A percentile compares a stretch with the other conserved stretches of the same genome.
Evolutionary conservation across 176 grass and related monocot species (phyloP).

Genomic region (Carex cristatella): DNA sequence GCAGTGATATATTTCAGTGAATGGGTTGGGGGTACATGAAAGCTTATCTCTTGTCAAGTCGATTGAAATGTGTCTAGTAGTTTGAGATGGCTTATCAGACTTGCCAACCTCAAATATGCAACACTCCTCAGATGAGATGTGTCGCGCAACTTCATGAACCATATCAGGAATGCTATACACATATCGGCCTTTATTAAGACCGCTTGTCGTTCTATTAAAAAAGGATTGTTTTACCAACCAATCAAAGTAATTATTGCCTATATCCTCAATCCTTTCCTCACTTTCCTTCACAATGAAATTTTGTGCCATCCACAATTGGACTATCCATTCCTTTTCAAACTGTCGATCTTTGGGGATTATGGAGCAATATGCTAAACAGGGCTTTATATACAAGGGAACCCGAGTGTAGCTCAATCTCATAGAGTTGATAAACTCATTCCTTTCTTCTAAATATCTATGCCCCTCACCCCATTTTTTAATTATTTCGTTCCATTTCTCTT

Average conservation of each 20-base stretch:
- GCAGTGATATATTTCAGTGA: neutral
- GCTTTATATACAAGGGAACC: slow-evolving; percentile 33
- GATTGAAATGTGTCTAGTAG: slow-evolving; percentile 27
- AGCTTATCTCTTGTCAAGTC: neutral
- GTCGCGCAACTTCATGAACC: neutral
- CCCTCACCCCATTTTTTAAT: neutral
- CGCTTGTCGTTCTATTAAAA: neutral
- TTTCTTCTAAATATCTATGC: neutral
- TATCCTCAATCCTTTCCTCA: slow-evolving; percentile 16
- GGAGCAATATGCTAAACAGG: slow-evolving; percentile 39
- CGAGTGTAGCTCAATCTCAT: slow-evolving; percentile 26
- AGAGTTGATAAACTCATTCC: neutral
- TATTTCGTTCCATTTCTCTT: slow-evolving; percentile 26
- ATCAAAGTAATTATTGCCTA: slow-evolving; percentile 22
- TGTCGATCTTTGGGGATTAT: slow-evolving; percentile 18
- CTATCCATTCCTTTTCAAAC: slow-evolving; percentile 39
- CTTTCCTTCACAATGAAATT: slow-evolving; percentile 14
- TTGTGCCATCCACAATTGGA: slow-evolving; percentile 50
- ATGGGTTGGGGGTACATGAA: neutral
- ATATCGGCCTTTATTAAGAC: neutral
- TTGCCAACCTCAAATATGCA: slow-evolving; percentile 10
- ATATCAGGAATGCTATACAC: slow-evolving; percentile 21
- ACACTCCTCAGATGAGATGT: slow-evolving; percentile 24
- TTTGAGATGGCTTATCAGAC: neutral
- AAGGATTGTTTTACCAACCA: slow-evolving; percentile 22